A percentile compares a stretch with the other conserved stretches of the same genome.
These are phyloP conservation scores for Pythium oligandrum DNA, from an alignment of 352 stramenopile genomes.

Conservation along the genomic window DNA sequence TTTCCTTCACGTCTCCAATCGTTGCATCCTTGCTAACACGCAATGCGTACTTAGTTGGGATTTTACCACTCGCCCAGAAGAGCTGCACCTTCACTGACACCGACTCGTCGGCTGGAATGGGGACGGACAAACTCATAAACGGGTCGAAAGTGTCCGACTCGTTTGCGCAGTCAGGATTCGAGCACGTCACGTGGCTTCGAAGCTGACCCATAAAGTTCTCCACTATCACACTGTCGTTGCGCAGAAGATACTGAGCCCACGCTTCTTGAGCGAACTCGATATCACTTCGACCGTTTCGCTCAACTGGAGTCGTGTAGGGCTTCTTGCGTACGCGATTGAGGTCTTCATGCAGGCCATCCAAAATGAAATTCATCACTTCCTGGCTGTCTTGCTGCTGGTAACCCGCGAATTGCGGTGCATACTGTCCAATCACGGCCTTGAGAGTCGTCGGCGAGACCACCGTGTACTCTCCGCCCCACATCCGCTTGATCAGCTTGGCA, in stretches of 20 bases:
- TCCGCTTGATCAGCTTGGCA: slow-evolving; percentile 88
- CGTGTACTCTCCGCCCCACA: slow-evolving; percentile 91
- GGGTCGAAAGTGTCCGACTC: slow-evolving; percentile 88
- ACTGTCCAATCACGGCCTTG: slow-evolving; percentile 85
- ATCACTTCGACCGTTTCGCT: slow-evolving; percentile 65
- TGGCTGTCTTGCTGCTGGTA: slow-evolving; percentile 91
- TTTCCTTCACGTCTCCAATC: slow-evolving; percentile 53
- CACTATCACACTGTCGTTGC: slow-evolving; percentile 91
- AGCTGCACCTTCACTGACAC: slow-evolving; percentile 55
- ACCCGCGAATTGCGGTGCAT: slow-evolving; percentile 84
- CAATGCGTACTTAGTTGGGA: slow-evolving; percentile 74
- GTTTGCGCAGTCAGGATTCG: slow-evolving; percentile 61
- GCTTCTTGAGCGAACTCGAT: slow-evolving; percentile 66
- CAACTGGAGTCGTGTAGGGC: slow-evolving; percentile 69
- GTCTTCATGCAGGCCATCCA: slow-evolving; percentile 91
- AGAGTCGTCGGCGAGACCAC: slow-evolving; percentile 69
- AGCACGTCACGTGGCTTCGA: slow-evolving; percentile 84
- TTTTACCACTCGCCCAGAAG: slow-evolving; percentile 64
- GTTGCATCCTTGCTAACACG: slow-evolving; percentile 44
- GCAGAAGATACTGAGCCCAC: slow-evolving; percentile 80
- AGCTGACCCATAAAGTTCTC: slow-evolving; percentile 90
- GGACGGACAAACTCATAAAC: slow-evolving; percentile 87
- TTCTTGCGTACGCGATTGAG: slow-evolving; percentile 85
- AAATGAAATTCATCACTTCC: slow-evolving; percentile 90
- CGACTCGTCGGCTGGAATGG: slow-evolving; percentile 71